phyloP scores from a whole-genome alignment of 176 grass and related monocot genomes.

The Bromus sterilis region DNA sequence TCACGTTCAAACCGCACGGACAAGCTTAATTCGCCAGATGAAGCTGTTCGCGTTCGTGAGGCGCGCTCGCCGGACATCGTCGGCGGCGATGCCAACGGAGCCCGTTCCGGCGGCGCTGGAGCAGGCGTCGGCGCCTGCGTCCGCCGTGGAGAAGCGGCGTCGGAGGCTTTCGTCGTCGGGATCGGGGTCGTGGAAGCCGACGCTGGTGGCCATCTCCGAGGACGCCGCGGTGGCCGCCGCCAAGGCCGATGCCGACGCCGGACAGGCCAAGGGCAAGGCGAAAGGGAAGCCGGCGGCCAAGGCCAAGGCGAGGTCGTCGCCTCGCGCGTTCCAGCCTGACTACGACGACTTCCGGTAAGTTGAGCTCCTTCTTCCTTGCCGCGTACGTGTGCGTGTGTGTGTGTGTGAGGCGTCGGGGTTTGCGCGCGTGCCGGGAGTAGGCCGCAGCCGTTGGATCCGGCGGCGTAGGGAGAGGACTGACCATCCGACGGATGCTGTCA shows the following conservation, averaged over 20 bases:
- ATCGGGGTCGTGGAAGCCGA: constrained; percentile 52
- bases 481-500: neutral
- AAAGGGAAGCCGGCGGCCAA: constrained; percentile 1
- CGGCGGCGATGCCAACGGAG: neutral
- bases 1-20: too few relatives aligned
- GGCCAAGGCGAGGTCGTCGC: neutral
- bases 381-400: neutral
- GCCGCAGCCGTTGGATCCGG: neutral
- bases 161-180: constrained; percentile 23
- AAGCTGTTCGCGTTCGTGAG: constrained; percentile 47
- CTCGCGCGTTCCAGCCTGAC: constrained; percentile 10
- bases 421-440: neutral
- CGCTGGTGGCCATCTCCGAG: constrained; percentile 68
- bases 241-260: neutral
- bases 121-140: neutral
- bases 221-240: constrained; percentile 22
- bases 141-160: constrained; percentile 32
- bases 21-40: too few relatives aligned
- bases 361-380: neutral
- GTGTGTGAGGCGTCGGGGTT: neutral
- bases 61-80: constrained; percentile 9
- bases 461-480: neutral
- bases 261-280: neutral
- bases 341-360: constrained; percentile 68
- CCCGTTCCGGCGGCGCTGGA: neutral